Conservation (phyloP, 768 basidiomycete species). For the Kwoniella sp. region DNA sequence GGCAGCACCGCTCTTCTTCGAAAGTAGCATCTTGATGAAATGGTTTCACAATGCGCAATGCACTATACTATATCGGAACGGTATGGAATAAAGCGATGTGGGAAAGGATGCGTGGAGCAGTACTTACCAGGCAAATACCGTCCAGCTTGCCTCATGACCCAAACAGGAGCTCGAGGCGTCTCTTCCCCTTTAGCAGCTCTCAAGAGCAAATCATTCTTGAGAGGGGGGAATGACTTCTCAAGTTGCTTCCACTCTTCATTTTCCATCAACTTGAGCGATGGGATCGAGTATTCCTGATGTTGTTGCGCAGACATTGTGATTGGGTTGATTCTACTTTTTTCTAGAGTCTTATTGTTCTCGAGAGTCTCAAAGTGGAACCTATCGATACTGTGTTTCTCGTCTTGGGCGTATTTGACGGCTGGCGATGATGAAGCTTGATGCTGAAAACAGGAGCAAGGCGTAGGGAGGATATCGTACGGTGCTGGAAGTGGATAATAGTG, state of each 20-base stretch:
- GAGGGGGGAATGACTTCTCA: constrained; percentile 34
- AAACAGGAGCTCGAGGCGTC: constrained; percentile 91
- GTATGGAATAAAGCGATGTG: too few relatives aligned
- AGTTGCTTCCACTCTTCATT: constrained; percentile 32
- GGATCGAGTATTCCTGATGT: constrained; percentile 16
- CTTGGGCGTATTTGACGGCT: background rate
- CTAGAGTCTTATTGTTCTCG: too few relatives aligned
- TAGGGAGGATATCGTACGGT: constrained; percentile 15
- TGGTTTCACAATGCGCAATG: too few relatives aligned
- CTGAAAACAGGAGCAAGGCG: constrained; percentile 1
- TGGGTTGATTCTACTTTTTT: background rate
- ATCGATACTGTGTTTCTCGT: background rate
- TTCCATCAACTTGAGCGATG: constrained; percentile 6
- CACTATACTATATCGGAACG: too few relatives aligned
- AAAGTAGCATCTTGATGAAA: too few relatives aligned
- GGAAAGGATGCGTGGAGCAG: too few relatives aligned
- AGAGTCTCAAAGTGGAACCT: too few relatives aligned
- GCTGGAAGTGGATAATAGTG: constrained; percentile 4
- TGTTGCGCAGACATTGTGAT: background rate
- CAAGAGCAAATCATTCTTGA: constrained; percentile 83
- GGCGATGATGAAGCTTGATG: background rate
- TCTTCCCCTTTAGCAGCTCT: constrained; percentile 84
- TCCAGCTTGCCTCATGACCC: constrained; percentile 98
- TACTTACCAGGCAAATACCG: constrained; percentile 77
- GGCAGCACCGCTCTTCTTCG: too few relatives aligned